Conservation (phyloP, 176 grass and related monocot species). For the Triticum turgidum region DNA sequence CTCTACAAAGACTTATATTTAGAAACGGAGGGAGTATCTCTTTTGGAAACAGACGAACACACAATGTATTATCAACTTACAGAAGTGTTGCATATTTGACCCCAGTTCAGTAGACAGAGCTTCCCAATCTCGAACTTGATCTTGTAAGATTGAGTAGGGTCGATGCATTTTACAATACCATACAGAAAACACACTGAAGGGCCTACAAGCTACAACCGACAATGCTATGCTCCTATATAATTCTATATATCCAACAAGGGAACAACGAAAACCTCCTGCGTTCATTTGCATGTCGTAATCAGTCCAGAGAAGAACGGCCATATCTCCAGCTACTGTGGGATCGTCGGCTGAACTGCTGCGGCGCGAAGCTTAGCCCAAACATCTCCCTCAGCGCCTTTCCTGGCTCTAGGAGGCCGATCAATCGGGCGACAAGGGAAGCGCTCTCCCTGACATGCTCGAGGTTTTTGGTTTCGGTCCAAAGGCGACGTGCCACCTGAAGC, state of each 20-base stretch:
- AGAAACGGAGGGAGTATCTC: neutral
- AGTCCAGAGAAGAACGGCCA: slow-evolving; percentile 54
- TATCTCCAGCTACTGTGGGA: slow-evolving; percentile 61
- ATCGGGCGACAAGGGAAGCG: slow-evolving; percentile 70
- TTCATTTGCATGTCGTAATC: neutral
- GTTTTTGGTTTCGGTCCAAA: slow-evolving; percentile 74
- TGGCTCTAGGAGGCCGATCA: slow-evolving; percentile 80
- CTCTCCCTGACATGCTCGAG: slow-evolving; percentile 91
- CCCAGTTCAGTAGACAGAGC: neutral
- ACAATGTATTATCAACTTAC: neutral
- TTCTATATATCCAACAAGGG: neutral
- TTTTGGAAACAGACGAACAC: neutral
- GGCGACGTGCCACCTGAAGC: slow-evolving; percentile 60
- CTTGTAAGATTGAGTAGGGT: too few relatives aligned
- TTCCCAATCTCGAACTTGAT: neutral
- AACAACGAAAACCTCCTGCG: neutral
- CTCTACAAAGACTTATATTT: too few relatives aligned
- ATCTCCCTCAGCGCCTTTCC: slow-evolving; percentile 88
- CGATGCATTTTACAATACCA: neutral
- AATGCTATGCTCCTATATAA: neutral
- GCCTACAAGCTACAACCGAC: neutral
- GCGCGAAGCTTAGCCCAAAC: slow-evolving; percentile 91
- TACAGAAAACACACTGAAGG: neutral
- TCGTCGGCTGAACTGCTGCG: slow-evolving; percentile 55
- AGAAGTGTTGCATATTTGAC: neutral